Percentiles rank a stretch among this genome's conserved stretches.
These are phyloP conservation scores for Myriosclerotinia duriaeana DNA, from an alignment of 2,329 filamentous ascomycete species.

Conservation along the genomic window DNA sequence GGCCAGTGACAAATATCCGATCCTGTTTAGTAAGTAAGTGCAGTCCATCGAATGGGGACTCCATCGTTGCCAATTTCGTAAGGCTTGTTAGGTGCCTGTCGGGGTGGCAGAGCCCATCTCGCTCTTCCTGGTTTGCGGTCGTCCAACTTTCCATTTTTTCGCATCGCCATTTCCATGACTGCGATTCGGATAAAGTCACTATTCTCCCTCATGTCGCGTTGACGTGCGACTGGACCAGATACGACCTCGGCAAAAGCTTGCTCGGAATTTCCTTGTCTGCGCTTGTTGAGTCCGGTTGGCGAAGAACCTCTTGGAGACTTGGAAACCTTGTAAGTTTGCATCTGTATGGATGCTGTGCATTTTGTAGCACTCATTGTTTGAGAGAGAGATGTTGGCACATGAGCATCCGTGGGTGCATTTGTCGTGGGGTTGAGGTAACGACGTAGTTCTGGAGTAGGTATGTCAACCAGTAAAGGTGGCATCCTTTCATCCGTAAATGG, in stretches of 20 bases:
- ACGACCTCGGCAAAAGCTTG: constrained; percentile 42
- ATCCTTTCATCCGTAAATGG: constrained; percentile 67
- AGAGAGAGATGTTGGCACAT: constrained; percentile 41
- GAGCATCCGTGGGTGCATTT: constrained; percentile 47
- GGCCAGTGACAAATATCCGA: background rate
- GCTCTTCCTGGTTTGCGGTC: constrained; percentile 65
- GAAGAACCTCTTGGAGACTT: constrained; percentile 43
- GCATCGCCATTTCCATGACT: constrained; percentile 72
- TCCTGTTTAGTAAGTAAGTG: constrained; percentile 35
- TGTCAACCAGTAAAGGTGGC: constrained; percentile 61
- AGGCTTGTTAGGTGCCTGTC: constrained; percentile 53
- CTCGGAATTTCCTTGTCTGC: constrained; percentile 35
- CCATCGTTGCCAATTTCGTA: constrained; percentile 59
- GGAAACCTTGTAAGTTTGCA: constrained; percentile 62
- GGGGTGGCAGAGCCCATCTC: constrained; percentile 67
- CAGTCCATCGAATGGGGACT: constrained; percentile 59
- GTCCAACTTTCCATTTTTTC: constrained; percentile 63
- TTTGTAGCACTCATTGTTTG: constrained; percentile 43
- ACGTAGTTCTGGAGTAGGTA: constrained; percentile 64
- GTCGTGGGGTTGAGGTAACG: constrained; percentile 67
- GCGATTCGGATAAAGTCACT: constrained; percentile 69
- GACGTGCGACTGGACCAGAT: constrained; percentile 51
- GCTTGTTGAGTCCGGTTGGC: constrained; percentile 39
- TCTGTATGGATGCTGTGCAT: constrained; percentile 68
- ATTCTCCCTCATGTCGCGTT: constrained; percentile 68